Percentiles rank a stretch among this genome's conserved stretches.
These are phyloP conservation scores for Hymenotorrendiella dingleyae DNA, from an alignment of 2,329 filamentous ascomycete genomes.

Conservation along the genomic window DNA sequence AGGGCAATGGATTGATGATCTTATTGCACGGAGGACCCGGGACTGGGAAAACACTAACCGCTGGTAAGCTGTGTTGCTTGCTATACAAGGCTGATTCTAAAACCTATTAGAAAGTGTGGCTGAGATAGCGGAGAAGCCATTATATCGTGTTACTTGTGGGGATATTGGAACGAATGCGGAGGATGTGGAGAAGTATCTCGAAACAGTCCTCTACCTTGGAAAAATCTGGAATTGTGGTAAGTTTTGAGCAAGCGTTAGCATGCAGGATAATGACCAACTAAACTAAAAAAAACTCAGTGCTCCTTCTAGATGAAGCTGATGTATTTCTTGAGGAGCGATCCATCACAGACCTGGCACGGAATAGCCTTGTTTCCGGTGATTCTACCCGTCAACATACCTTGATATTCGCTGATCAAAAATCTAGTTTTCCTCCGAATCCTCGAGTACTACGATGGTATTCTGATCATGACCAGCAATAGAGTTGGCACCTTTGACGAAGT, in stretches of 20 bases:
- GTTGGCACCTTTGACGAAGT: constrained; percentile 75
- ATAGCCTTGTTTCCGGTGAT: constrained; percentile 32
- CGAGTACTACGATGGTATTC: constrained; percentile 83
- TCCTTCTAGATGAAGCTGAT: constrained; percentile 68
- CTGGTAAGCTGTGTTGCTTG: constrained; percentile 27
- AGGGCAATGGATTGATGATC: constrained; percentile 54
- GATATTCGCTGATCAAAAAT: too few relatives aligned
- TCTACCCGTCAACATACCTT: too few relatives aligned
- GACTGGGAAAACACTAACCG: constrained; percentile 69
- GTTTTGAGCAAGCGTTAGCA: too few relatives aligned
- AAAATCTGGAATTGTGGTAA: constrained; percentile 21
- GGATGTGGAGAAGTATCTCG: constrained; percentile 47
- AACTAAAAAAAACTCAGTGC: too few relatives aligned
- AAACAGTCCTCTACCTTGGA: constrained; percentile 14
- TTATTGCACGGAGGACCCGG: constrained; percentile 87
- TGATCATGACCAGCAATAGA: constrained; percentile 82
- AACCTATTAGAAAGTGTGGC: constrained; percentile 47
- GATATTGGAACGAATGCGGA: constrained; percentile 62
- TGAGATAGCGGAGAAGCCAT: constrained; percentile 41
- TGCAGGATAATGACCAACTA: too few relatives aligned
- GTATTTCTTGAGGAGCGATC: constrained; percentile 39
- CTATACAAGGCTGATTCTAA: neutral
- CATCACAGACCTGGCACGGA: constrained; percentile 32
- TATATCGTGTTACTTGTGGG: constrained; percentile 53
- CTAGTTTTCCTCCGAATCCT: constrained; percentile 74